Base-by-base conservation (phyloP, 2,329 filamentous ascomycete genomes). In the Ceratocystis lukuohia region DNA sequence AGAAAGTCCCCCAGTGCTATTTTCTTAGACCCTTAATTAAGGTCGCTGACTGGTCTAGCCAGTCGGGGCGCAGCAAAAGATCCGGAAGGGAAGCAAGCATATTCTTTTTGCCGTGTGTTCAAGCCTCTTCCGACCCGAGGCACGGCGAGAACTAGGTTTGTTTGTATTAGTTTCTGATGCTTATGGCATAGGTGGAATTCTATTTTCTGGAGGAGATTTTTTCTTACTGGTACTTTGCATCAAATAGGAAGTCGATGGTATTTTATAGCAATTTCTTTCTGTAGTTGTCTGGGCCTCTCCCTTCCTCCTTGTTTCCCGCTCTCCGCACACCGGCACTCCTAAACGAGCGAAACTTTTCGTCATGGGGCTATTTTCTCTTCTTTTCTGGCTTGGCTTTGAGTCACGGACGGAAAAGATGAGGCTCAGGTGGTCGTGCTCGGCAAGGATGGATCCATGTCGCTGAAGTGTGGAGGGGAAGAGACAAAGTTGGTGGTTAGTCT, bases 371-470 rank as follows among this genome's bases (percentile, higher is more conserved):
- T 48, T n/a, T 7, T 8, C 25, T 12, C 5, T 15, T 41, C 37
- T 5, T 12, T 41, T 41, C 37, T 15, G 37, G 37, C 37, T 41
- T 41, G 37, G 37, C 37, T 41, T 25, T 56, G 50, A 25, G 50
- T 56, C 50, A 56, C 50, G 50, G 50, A 56, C 20, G 10, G 22
- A 22, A 20, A 56, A 25, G 50, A 56, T 56, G 50, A 56, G 50
- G 50, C 50, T 56, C 50, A 56, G 50, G 50, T 56, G 50, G 50
- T 56, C 50, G 50, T 28, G 20, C 25, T 10, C 20, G 50, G 50
- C 50, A 56, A 56, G 50, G n/a, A 56, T 56, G 8, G 50, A 56
- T 25, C 50, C 50, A 22, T 56, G 50, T 56, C 50, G 25, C 50
- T 22, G 22, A 25, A 48, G 46, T 48, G 17, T 48, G 46, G 37